Evolutionary conservation across 225 moss, liverwort and hornwort species (phyloP), one percentile per base, ranked within the genome.

Genomic region (Bryoerythrophyllum caledonicum): DNA sequence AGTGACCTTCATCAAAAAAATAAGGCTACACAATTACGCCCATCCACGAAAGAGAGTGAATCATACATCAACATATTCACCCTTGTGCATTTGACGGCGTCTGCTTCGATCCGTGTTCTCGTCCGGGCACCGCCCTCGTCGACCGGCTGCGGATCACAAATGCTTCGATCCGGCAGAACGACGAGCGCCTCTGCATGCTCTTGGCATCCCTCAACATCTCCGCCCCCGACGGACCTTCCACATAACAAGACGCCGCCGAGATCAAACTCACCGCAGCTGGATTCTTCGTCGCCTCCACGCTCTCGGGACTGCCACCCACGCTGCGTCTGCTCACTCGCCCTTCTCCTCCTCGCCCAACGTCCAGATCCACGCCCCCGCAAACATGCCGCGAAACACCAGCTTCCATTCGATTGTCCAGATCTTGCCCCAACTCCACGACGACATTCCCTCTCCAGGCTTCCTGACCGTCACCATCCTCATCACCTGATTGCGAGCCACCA

Each of bases 111-210:
- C 46, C n/a, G 2, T 13, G 58, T 20, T 73, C 58, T 38, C 70
- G 81, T 23, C 20, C 17, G 43, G 72, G 54, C 21, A 14, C 0
- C 79, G 67, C 67, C 34, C 53, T 79, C 8, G 73, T 60, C 4
- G 67, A 60, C 34, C 78, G 70, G 57, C 70, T 76, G 71, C 79
- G 84, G 15, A 87, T 8, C n/a, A 87, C 84, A 52, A 81, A 82
- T 12, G 83, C 74, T 43, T 87, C 87, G 71, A 84, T 79, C 30
- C 81, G 28, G 43, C 59, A 72, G 3, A 60, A 60, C 12, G 72
- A 60, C 8, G 28, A 30, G 13, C 60, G 46, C 46, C 21, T 60
- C 13, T n/a, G 4, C 27, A 46, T 19, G 14, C 59, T 84, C 10
- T 13, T 20, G 26, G 49, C 46, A 26, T 55, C 70, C 19, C 27